These are phyloP conservation scores for Colletotrichum cuscutae DNA, from an alignment of 2,329 filamentous ascomycete genomes.

Conservation along the genomic window DNA sequence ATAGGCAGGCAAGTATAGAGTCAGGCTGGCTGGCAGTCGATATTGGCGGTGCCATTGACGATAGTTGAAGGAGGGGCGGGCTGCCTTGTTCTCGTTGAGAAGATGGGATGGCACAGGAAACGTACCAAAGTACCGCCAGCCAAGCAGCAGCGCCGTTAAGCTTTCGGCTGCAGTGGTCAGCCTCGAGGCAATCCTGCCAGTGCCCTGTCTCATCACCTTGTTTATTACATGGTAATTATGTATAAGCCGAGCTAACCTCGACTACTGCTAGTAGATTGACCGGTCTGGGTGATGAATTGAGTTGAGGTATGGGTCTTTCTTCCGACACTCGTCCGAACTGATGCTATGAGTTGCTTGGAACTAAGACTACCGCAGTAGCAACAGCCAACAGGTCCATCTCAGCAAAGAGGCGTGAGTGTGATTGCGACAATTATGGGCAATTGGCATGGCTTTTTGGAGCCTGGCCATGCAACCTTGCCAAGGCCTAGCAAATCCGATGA, in stretches of 20 bases:
- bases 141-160: neutral
- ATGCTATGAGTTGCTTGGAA: neutral
- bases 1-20: neutral
- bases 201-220: neutral
- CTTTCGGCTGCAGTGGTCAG: neutral
- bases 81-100: neutral
- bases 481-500: conserved; percentile 7
- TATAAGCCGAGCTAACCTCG: neutral
- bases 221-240: neutral
- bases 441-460: conserved; percentile 1
- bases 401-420: neutral
- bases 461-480: conserved; percentile 17
- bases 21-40: neutral
- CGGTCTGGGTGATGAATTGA: neutral
- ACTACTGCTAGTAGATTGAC: neutral
- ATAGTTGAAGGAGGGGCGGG: neutral
- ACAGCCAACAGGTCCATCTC: neutral
- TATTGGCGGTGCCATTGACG: conserved; percentile 10
- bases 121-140: neutral
- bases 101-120: conserved; percentile 21
- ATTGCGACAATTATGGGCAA: neutral
- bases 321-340: conserved; percentile 11
- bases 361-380: neutral
- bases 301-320: neutral
- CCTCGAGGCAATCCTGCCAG: neutral